Evolutionary conservation across 139 green algal genomes (phyloP).

Genomic region (Coelastrella sp.): DNA sequence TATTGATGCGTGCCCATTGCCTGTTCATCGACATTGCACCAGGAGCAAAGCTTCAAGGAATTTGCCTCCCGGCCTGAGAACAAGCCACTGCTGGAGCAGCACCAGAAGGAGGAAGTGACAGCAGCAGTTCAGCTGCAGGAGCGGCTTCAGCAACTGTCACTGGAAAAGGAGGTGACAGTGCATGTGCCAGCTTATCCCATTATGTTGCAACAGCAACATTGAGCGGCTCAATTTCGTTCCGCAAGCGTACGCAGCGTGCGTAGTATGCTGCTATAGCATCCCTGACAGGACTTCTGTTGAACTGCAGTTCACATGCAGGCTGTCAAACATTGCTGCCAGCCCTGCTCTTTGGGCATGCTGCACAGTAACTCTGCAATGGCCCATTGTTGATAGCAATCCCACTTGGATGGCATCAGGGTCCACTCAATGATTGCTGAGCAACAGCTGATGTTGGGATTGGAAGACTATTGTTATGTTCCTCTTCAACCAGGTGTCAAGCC

Average conservation of each 20-base stretch:
- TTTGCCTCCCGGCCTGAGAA: constrained; percentile 74
- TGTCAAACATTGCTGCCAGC: no score
- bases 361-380: no score
- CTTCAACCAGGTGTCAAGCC: constrained; percentile 59
- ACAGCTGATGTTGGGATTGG: neutral
- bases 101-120: constrained; percentile 67
- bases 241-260: no score
- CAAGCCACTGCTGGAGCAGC: constrained; percentile 62
- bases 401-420: no score
- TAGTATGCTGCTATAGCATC: no score
- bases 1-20: neutral
- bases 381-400: no score
- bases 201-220: neutral
- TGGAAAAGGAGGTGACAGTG: constrained; percentile 59
- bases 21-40: neutral
- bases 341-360: no score
- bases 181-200: neutral
- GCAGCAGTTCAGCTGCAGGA: constrained; percentile 60
- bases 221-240: neutral
- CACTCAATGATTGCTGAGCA: no score
- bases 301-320: no score
- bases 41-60: constrained; percentile 72
- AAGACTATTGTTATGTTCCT: neutral
- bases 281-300: no score
- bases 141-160: constrained; percentile 23